phyloP scores from a whole-genome alignment of 768 basidiomycete genomes.

The Mycena albidolilacea region DNA sequence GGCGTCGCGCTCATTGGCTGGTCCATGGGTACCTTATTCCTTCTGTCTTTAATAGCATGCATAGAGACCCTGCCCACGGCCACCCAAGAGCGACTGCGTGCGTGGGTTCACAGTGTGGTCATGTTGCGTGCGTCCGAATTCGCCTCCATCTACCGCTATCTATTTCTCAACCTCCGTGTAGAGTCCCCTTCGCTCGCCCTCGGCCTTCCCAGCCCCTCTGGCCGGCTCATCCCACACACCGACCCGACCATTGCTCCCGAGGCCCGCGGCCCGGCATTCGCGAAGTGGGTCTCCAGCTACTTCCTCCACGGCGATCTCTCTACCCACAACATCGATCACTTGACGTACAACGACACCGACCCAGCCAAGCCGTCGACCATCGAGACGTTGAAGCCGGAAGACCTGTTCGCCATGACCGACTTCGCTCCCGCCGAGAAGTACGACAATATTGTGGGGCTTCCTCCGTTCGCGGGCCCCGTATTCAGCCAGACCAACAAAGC shows the following conservation, averaged over 20 bases:
- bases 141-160: background rate
- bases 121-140: slow-evolving; percentile 38
- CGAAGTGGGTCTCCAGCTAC: slow-evolving; percentile 42
- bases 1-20: slow-evolving; percentile 46
- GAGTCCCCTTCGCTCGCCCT: slow-evolving; percentile 43
- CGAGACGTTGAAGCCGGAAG: slow-evolving; percentile 21
- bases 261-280: slow-evolving; percentile 39
- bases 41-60: slow-evolving; percentile 41
- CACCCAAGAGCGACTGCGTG: slow-evolving; percentile 37
- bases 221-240: slow-evolving; percentile 43
- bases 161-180: slow-evolving; percentile 8
- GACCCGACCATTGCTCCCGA: slow-evolving; percentile 42
- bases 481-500: slow-evolving; percentile 24
- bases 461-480: slow-evolving; percentile 17
- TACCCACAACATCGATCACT: slow-evolving; percentile 18
- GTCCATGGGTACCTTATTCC: slow-evolving; percentile 49
- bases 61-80: slow-evolving; percentile 40
- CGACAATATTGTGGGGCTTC: slow-evolving; percentile 31
- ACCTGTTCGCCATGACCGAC: slow-evolving; percentile 29
- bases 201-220: slow-evolving; percentile 38
- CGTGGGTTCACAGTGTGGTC: slow-evolving; percentile 42
- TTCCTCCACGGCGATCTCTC: slow-evolving; percentile 41
- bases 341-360: slow-evolving; percentile 30
- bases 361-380: slow-evolving; percentile 21
- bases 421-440: slow-evolving; percentile 35